Evolutionary conservation across 1,284 basidiomycete genomes (phyloP), one percentile per base, ranked within the genome.

Genomic region (Mycosarcoma maydis): DNA sequence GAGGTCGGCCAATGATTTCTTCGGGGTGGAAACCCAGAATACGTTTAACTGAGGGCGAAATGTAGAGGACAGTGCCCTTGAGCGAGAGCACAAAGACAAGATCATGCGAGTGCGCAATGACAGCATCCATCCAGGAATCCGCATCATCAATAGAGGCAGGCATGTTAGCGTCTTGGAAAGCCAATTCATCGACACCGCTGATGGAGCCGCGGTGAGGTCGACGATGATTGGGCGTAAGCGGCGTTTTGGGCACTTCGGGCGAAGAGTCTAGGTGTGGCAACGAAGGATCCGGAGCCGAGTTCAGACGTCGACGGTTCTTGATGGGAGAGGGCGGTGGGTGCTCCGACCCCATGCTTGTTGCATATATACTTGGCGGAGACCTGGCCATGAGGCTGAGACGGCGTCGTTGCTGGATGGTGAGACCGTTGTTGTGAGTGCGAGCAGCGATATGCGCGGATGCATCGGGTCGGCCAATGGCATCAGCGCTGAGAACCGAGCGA

Each of bases 51-150:
- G 73, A 76, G 1, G 72, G 92, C 0, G 92, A 91, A 55, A 92
- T 91, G 80, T 96, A 98, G 41, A 94, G 87, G 82, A 97, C 92
- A 13, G 87, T 87, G 20, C 94, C 94, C 77, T 96, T 71, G 46
- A 71, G 87, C 4, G 91, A 94, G 26, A 97, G 86, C 24, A 96
- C 93, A 79, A 92, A 90, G 24, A 71, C 61, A n/a, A 71, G 61
- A 37, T 71, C 68, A 44, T 71, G 68, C 22, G 68, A 71, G 48
- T 71, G 65, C 44, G 50, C 27, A 0, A 71, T 47, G 11, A 71
- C 39, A 10, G 54, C 49, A 19, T 71, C 68, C 23, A 24, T 61
- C 68, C 68, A 71, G 10, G 32, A 24, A 19, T 53, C 46, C 19
- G 32, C 30, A 11, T 45, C 41, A 14, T 64, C 52, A 0, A 16